Evolutionary conservation across 768 basidiomycete genomes (phyloP).

Genomic region (Sporobolomyces phaffii): DNA sequence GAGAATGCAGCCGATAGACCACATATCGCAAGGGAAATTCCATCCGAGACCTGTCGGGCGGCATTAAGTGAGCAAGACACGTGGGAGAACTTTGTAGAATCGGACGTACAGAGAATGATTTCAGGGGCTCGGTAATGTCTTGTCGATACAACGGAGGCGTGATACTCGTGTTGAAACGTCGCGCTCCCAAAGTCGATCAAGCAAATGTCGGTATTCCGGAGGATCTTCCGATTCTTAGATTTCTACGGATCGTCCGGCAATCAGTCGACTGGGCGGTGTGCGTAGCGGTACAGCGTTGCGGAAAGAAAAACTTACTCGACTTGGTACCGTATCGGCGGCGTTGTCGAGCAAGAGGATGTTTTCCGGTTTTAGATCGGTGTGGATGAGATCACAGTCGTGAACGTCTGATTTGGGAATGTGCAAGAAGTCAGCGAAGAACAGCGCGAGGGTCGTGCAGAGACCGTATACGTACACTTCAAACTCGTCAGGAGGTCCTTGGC

Average conservation of each 20-base stretch:
- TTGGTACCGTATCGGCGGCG: conserved; percentile 51
- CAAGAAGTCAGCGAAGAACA: conserved; percentile 45
- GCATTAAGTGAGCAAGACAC: background rate
- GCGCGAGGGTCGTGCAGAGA: conserved; percentile 35
- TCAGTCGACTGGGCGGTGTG: no score
- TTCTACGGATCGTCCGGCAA: no score
- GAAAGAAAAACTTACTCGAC: conserved; percentile 46
- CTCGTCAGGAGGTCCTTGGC: conserved; percentile 84
- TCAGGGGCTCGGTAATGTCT: conserved; percentile 98
- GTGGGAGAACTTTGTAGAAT: background rate
- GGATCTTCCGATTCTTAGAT: conserved; percentile 59
- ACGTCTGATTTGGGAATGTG: conserved; percentile 1
- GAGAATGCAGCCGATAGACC: conserved; percentile 95
- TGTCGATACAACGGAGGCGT: conserved; percentile 94
- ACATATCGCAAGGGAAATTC: conserved; percentile 97
- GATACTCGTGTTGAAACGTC: conserved; percentile 95
- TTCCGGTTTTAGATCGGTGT: conserved; percentile 98
- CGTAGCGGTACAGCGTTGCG: no score
- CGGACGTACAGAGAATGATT: conserved; percentile 83
- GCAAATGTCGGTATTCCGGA: conserved; percentile 82
- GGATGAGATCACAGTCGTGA: conserved; percentile 82
- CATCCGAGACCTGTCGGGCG: conserved; percentile 72
- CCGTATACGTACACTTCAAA: conserved; percentile 76
- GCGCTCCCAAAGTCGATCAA: conserved; percentile 98
- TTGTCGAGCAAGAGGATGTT: conserved; percentile 92